A percentile compares a stretch with the other conserved stretches of the same genome.
phyloP scores from a whole-genome alignment of 805 yeast genomes.

The Sungouiella blattae region DNA sequence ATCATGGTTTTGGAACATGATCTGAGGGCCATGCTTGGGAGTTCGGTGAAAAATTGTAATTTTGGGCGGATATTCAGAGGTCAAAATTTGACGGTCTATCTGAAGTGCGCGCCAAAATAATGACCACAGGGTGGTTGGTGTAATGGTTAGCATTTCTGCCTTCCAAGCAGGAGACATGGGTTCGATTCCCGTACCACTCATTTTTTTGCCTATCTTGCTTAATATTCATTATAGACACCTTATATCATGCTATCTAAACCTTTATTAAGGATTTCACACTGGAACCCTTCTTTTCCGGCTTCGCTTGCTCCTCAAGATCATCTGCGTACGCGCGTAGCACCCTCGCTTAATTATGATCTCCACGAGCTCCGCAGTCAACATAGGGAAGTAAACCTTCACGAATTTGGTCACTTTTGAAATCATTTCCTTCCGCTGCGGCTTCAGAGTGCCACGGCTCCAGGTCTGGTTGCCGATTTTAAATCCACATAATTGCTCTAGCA shows the following conservation, averaged over 20 bases:
- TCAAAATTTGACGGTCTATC: too few species aligned
- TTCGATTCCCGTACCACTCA: constrained; percentile 91
- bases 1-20: too few species aligned
- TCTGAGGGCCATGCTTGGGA: too few species aligned
- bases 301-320: constrained; percentile 11
- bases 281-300: too few species aligned
- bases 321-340: constrained; percentile 46
- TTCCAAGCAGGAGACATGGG: constrained; percentile 94
- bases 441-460: constrained; percentile 79
- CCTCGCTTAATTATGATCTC: constrained; percentile 80
- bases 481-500: constrained; percentile 55
- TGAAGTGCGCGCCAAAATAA: too few species aligned
- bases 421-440: constrained; percentile 45
- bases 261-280: too few species aligned
- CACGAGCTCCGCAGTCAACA: constrained; percentile 50
- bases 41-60: too few species aligned
- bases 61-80: too few species aligned
- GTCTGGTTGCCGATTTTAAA: constrained; percentile 75
- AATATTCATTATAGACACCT: too few species aligned
- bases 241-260: too few species aligned
- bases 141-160: constrained; percentile 91
- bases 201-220: constrained; percentile 22
- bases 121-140: constrained; percentile 79
- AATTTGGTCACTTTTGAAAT: constrained; percentile 46
- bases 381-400: constrained; percentile 45